Base-by-base conservation (phyloP, 2,329 filamentous ascomycete species). In the Aspergillus arachidicola region DNA sequence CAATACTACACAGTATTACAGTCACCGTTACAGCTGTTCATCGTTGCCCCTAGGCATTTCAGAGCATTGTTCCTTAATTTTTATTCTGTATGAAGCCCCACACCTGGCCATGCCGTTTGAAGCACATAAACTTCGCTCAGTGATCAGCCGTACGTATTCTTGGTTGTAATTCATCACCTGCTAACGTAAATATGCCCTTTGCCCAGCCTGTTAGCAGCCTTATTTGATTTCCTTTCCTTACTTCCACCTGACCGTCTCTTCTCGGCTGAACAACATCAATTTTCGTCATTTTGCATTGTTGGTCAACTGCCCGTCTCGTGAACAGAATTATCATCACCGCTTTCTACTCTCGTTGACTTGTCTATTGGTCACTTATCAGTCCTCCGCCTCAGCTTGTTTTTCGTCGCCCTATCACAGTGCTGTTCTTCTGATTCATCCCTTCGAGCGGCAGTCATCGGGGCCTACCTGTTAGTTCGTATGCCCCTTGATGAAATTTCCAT, bases 261-360 rank as follows among this genome's bases (percentile, higher is more conserved):
- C 16, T 65, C 26, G 63, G 61, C 62, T 59, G 57, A 51, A 66
- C 56, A 59, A 36, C 55, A 57, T 62, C 58, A 38, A 66, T 53
- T 57, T 59, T 58, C 63, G 67, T 70, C 66, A 68, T 67, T 61
- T 63, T 68, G 65, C 66, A 64, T 68, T 48, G 63, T 61, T 64
- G 62, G 64, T 61, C 64, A 53, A 58, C 50, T 34, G 21, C 45
- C 60, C 64, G 67, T 67, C 70, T 66, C 65, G 66, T 71, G 69
- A 69, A 63, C 63, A 53, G 53, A 58, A 58, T 51, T 62, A 60
- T 59, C 58, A 64, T 28, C 53, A 50, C 64, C 57, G 61, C 64
- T 66, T 58, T 66, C 66, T 63, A 23, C 43, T 58, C 62, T 57
- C 53, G 60, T 64, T 57, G 43, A 56, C 34, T 63, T 41, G 34